Evolutionary conservation across 176 grass and related monocot genomes (phyloP), one percentile per base, ranked within the genome.

Genomic region (Guadua angustifolia): DNA sequence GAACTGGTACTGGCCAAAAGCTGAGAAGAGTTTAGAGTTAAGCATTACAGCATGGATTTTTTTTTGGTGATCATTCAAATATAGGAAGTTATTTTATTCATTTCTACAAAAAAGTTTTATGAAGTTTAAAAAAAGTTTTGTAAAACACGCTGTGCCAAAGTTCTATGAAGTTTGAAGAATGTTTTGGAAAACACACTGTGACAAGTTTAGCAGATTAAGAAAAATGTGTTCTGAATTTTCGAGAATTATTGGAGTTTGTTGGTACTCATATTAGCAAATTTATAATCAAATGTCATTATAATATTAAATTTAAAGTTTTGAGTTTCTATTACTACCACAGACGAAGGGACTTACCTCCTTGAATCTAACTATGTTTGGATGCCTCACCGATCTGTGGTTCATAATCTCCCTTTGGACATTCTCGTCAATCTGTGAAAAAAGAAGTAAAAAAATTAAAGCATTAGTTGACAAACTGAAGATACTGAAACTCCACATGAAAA

Each of bases 321-420:
- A 79, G 19, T 71, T 40, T 81, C 5, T 38, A 70, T 70, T 35
- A 45, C 61, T 50, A 83, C 17, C 57, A 61, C 21, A 66, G 42
- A 24, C 32, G 78, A 82, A 75, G 26, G 52, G 10, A 69, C 46
- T 71, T 94, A 94, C 96, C 91, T 98, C 96, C 81, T 94, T 98
- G 71, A 98, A 98, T 88, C 81, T 91, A 53, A 98, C 74, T 82
- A 98, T 98, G 88, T 98, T 91, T 2, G 93, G 96, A 90, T 98
- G 96, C 64, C 85, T 88, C 81, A 98, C 77, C 9, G 95, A 98
- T 58, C 91, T 95, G 73, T 98, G 95, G 69, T 98, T 98, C 91
- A 98, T 98, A 79, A 98, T 98, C 87, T 98, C 96, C 73, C 96
- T 94, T 74, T 94, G 91, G 57, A 98, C 96, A 95, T 98, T 92